Conservation (phyloP, 768 basidiomycete species). For the Solioccasus polychromus region DNA sequence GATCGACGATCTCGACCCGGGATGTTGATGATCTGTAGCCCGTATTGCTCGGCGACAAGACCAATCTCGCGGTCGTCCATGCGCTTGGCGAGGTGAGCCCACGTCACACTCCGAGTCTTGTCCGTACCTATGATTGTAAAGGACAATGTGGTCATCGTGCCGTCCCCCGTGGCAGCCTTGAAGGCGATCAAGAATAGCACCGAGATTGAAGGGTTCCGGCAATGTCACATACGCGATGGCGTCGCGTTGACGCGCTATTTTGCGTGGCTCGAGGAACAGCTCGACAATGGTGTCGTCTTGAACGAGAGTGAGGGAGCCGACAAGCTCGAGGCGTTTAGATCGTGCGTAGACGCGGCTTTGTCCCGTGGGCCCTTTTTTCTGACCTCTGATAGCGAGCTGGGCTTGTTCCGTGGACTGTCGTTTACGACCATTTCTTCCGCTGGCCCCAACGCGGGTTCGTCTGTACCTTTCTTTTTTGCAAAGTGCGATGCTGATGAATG, state of each 20-base stretch:
- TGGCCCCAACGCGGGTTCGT: slow-evolving; percentile 85
- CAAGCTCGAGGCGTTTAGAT: slow-evolving; percentile 74
- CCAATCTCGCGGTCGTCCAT: slow-evolving; percentile 78
- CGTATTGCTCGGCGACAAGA: slow-evolving; percentile 72
- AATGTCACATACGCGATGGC: slow-evolving; percentile 87
- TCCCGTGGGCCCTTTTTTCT: neutral
- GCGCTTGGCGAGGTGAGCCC: slow-evolving; percentile 64
- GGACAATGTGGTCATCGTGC: slow-evolving; percentile 58
- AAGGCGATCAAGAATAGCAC: slow-evolving; percentile 78
- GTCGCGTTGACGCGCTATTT: slow-evolving; percentile 87
- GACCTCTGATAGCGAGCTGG: slow-evolving; percentile 54
- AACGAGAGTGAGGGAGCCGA: slow-evolving; percentile 81
- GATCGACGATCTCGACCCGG: neutral
- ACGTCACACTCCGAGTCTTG: neutral
- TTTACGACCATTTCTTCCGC: slow-evolving; percentile 92
- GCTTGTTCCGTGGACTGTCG: slow-evolving; percentile 81
- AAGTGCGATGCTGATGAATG: neutral
- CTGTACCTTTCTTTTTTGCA: neutral
- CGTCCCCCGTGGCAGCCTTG: slow-evolving; percentile 75
- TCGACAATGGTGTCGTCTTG: slow-evolving; percentile 57
- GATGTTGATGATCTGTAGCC: slow-evolving; percentile 41
- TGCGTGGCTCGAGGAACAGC: slow-evolving; percentile 88
- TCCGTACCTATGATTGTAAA: slow-evolving; percentile 17
- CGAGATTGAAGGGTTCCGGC: slow-evolving; percentile 88
- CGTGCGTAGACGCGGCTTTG: slow-evolving; percentile 52